A percentile compares a stretch with the other conserved stretches of the same genome.
Conservation (phyloP, 768 basidiomycete genomes). For the Pleurotus tuoliensis region DNA sequence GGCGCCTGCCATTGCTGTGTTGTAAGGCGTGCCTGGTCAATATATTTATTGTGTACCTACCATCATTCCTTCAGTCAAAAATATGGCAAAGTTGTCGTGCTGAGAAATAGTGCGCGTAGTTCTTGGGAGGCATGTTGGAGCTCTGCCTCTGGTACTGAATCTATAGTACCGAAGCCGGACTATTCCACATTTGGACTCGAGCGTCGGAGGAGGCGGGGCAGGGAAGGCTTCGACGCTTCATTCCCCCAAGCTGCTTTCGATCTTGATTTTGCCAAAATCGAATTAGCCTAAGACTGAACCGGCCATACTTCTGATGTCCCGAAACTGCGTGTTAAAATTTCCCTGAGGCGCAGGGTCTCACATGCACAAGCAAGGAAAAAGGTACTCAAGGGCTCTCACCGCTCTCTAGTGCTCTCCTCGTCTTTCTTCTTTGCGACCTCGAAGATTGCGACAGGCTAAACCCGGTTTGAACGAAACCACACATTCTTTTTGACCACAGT, state of each 20-base stretch:
- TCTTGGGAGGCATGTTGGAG: no score
- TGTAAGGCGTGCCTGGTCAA: neutral
- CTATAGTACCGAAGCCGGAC: no score
- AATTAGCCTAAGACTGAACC: neutral
- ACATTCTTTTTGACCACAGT: constrained; percentile 1
- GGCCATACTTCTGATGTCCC: constrained; percentile 4
- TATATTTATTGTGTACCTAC: neutral
- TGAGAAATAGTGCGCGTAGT: no score
- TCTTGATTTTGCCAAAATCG: neutral
- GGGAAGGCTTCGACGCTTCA: no score
- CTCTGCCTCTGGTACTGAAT: no score
- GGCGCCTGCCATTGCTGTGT: neutral
- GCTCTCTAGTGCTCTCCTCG: neutral
- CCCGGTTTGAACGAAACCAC: neutral
- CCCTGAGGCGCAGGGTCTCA: constrained; percentile 7
- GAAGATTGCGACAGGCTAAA: neutral
- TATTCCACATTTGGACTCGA: no score
- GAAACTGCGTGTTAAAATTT: constrained; percentile 4
- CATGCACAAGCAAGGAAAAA: neutral
- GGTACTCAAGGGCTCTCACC: neutral
- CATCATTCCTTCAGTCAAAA: constrained; percentile 5
- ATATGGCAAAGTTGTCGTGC: neutral
- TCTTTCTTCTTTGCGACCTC: neutral
- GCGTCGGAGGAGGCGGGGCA: no score
- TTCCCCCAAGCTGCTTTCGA: neutral